phyloP scores from a whole-genome alignment of 106 monocot species.

The Alisma plantagoaquatica region DNA sequence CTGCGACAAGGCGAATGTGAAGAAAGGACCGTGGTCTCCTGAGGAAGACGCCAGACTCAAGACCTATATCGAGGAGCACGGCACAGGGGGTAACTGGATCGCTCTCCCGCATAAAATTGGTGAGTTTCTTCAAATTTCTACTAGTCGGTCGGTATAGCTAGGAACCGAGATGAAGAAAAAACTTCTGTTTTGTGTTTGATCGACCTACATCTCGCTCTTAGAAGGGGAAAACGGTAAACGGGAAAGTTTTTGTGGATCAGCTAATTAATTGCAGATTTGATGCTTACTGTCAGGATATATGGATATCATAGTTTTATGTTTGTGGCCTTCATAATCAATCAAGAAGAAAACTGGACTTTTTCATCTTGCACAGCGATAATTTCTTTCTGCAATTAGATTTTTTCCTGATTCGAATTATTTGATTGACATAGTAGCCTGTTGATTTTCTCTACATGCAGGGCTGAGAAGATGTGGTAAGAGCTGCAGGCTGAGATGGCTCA shows the following conservation, averaged over 20 bases:
- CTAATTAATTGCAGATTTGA: neutral
- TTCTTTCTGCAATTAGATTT: neutral
- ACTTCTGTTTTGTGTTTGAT: too few relatives aligned
- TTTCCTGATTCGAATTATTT: neutral
- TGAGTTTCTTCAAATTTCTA: neutral
- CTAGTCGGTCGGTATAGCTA: neutral
- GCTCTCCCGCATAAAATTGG: constrained; percentile 11
- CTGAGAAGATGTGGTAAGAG: too few relatives aligned
- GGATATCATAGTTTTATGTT: neutral
- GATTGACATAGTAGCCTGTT: neutral
- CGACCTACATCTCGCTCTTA: too few relatives aligned
- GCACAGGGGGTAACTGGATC: too few relatives aligned
- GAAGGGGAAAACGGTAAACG: too few relatives aligned
- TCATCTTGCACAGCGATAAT: neutral
- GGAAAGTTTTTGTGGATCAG: neutral
- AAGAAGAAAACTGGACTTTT: neutral
- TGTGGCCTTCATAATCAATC: neutral
- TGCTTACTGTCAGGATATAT: neutral
- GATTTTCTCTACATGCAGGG: too few relatives aligned
- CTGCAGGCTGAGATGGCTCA: constrained; percentile 14
- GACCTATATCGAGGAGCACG: constrained; percentile 11
- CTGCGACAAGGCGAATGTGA: too few relatives aligned
- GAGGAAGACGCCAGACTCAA: too few relatives aligned
- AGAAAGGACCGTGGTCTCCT: too few relatives aligned
- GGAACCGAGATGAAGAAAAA: too few relatives aligned